Evolutionary conservation across 805 yeast genomes (phyloP).

Genomic region (Zygoascus biomembranicola): DNA sequence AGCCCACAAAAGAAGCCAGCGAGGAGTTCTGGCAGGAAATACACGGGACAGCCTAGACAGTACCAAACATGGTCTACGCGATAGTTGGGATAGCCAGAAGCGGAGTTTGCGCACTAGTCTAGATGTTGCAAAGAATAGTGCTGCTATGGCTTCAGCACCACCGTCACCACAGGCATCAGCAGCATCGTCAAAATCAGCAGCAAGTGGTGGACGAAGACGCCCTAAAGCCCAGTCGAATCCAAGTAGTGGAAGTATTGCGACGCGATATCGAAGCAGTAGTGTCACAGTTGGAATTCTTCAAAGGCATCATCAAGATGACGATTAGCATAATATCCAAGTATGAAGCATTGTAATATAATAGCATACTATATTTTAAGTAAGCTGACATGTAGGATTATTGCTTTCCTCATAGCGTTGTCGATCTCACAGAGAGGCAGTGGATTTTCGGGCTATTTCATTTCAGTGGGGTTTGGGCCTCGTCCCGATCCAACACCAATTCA

Average conservation of each 20-base stretch:
- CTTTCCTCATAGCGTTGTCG: no score
- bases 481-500: background rate
- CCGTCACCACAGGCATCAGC: no score
- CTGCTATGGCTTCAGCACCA: no score
- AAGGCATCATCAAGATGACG: conserved; percentile 1
- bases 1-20: background rate
- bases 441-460: no score
- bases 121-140: no score
- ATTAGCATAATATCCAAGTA: background rate
- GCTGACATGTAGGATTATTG: background rate
- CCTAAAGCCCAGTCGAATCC: background rate
- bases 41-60: background rate
- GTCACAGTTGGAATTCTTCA: conserved; percentile 13
- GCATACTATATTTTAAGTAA: background rate
- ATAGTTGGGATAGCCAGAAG: background rate
- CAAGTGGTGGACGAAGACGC: background rate
- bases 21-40: background rate
- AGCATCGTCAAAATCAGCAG: background rate
- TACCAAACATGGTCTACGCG: background rate
- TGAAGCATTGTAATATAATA: background rate
- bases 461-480: no score
- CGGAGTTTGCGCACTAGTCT: background rate
- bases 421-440: no score
- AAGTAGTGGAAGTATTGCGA: background rate
- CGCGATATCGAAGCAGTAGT: conserved; percentile 11